Conservation (phyloP, 176 grass and related monocot genomes). For the Cenchrus americanus region DNA sequence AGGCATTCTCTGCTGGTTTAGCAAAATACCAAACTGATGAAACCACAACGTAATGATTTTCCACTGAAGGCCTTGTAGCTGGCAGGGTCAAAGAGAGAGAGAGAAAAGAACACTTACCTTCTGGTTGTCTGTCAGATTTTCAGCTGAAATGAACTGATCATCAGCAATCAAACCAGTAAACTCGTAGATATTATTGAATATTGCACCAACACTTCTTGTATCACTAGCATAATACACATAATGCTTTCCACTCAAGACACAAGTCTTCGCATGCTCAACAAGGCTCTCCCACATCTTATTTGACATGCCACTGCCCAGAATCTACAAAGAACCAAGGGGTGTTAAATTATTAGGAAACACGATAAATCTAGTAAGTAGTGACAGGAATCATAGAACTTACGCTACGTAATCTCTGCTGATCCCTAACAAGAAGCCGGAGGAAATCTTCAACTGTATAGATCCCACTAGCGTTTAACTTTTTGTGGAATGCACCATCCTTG, state of each 20-base stretch:
- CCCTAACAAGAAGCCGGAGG: slow-evolving; percentile 84
- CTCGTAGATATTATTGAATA: slow-evolving; percentile 96
- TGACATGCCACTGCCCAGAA: slow-evolving; percentile 86
- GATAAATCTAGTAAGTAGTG: slow-evolving; percentile 37
- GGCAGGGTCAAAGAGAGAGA: not conserved
- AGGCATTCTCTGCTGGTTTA: not conserved
- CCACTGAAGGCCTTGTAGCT: slow-evolving; percentile 32
- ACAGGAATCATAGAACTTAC: slow-evolving; percentile 55
- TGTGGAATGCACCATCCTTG: slow-evolving; percentile 94
- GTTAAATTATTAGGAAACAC: slow-evolving; percentile 35
- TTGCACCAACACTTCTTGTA: slow-evolving; percentile 70
- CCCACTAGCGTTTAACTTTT: slow-evolving; percentile 68
- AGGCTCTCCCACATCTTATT: slow-evolving; percentile 99
- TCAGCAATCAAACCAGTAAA: slow-evolving; percentile 83
- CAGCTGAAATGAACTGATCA: slow-evolving; percentile 80
- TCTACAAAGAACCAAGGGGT: slow-evolving; percentile 50
- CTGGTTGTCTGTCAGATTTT: slow-evolving; percentile 77
- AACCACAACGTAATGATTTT: slow-evolving; percentile 6
- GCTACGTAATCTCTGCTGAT: slow-evolving; percentile 71
- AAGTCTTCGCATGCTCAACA: slow-evolving; percentile 94
- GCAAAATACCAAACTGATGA: slow-evolving; percentile 8
- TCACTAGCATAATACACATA: slow-evolving; percentile 79
- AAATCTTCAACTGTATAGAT: slow-evolving; percentile 93
- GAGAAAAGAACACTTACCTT: slow-evolving; percentile 56
- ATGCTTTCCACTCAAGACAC: slow-evolving; percentile 82